Base-by-base conservation (phyloP, 768 basidiomycete genomes). In the Boletus subcaerulescens region DNA sequence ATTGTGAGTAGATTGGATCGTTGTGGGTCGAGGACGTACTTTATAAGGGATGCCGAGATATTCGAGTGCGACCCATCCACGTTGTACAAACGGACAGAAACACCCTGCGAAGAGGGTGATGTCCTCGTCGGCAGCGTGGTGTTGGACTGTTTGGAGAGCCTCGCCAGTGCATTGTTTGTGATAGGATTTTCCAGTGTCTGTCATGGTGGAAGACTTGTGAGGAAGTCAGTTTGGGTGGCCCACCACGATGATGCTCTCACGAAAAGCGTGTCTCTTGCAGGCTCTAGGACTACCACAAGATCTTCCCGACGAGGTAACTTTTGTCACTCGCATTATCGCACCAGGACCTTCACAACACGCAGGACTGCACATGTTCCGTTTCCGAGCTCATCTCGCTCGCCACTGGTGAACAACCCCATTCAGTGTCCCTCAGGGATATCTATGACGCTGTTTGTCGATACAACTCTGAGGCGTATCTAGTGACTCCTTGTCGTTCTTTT, bases 31-130 rank as follows among this genome's bases (percentile, higher is more conserved):
- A 31, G 40, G 1, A 57, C 35, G 48, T 74, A 86, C 87, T 66
- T 84, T 81, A 72, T 94, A 92, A 3, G 83, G 80, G 43, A 91
- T 80, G 2, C 75, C 78, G 20, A 90, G 80, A 57, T 80, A 78
- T 67, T 93, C 89, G 31, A 92, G 74, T 0, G 83, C 79, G 18
- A 84, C 77, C 91, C 91, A 93, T 3, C 82, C 87, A 15, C 91
- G 77, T 68, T 92, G 89, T 2, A 91, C 89, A 64, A 91, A 92
- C 0, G 89, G 88, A 65, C 89, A 91, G 64, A 89, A 89, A 65
- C 86, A 89, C 49, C 81, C 78, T 10, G 76, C 84, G 59, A 89
- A 91, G 22, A 93, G 75, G 1, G 81, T 85, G 57, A 88, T 82
- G 49, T 83, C 78, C 61, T 77, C 68, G 3, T 77, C 72, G 14